Evolutionary conservation across 257 asterid species (phyloP).

Genomic region (Thymus quinquecostatus): DNA sequence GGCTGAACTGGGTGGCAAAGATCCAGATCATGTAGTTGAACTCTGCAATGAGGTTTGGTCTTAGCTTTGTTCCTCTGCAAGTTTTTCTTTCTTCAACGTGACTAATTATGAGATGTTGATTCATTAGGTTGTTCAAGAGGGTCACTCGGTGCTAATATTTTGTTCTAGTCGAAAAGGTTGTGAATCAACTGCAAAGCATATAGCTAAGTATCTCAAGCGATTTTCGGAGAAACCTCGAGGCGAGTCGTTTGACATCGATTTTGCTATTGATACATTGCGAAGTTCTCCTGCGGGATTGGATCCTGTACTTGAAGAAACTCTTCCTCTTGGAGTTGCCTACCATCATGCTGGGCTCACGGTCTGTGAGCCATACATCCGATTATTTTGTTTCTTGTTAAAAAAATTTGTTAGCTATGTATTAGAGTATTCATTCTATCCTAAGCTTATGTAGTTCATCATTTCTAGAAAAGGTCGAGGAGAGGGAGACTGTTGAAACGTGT

Average conservation of each 20-base stretch:
- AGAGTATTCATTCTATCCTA: slow-evolving; percentile 24
- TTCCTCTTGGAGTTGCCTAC: slow-evolving; percentile 95
- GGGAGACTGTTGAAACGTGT: slow-evolving; percentile 95
- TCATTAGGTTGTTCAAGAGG: slow-evolving; percentile 91
- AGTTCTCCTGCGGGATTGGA: slow-evolving; percentile 97
- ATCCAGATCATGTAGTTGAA: slow-evolving; percentile 95
- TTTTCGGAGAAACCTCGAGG: slow-evolving; percentile 52
- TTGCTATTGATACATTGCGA: slow-evolving; percentile 80
- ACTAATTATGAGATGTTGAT: slow-evolving; percentile 33
- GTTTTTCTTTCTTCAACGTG: slow-evolving; percentile 29
- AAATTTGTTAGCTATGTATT: slow-evolving; percentile 13
- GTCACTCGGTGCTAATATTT: slow-evolving; percentile 93
- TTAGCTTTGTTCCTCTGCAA: slow-evolving; percentile 30
- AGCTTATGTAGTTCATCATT: slow-evolving; percentile 34
- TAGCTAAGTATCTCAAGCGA: slow-evolving; percentile 74
- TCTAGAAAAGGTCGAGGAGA: slow-evolving; percentile 79
- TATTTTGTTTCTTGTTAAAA: slow-evolving; percentile 32
- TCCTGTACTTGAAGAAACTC: slow-evolving; percentile 87
- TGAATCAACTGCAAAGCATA: slow-evolving; percentile 95
- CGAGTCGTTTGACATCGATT: slow-evolving; percentile 57
- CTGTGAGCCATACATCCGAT: slow-evolving; percentile 29
- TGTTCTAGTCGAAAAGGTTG: slow-evolving; percentile 98
- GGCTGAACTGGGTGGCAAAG: slow-evolving; percentile 87
- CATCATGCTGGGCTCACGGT: slow-evolving; percentile 99
- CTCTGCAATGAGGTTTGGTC: slow-evolving; percentile 88